phyloP scores from a whole-genome alignment of 306 rosid species.

The Citrullus amarus region DNA sequence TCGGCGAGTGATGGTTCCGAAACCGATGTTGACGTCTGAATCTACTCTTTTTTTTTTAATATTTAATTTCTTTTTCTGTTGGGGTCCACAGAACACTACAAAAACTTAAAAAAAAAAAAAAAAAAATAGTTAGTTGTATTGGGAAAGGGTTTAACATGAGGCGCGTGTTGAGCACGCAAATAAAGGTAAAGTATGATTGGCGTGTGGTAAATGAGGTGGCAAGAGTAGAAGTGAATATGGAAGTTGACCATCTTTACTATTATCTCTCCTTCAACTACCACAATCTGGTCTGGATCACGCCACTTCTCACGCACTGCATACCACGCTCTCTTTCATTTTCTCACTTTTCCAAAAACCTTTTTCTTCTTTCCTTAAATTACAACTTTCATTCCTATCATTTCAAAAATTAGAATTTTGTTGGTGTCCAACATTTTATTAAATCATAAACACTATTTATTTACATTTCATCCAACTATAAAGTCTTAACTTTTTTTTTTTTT shows the following conservation, averaged over 20 bases:
- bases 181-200: background rate
- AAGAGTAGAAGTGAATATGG: background rate
- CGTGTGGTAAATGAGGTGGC: background rate
- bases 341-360: too few species aligned
- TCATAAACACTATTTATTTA: too few species aligned
- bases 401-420: too few species aligned
- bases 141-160: background rate
- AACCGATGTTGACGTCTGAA: slow-evolving; percentile 2
- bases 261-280: background rate
- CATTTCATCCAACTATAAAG: too few species aligned
- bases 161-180: background rate
- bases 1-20: background rate
- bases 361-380: too few species aligned
- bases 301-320: background rate
- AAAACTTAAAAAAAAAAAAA: background rate
- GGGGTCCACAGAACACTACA: background rate
- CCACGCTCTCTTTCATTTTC: background rate
- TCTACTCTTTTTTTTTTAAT: background rate
- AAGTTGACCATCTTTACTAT: background rate
- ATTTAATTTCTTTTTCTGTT: background rate
- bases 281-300: background rate
- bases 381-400: too few species aligned
- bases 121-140: background rate
- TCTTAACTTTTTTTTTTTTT: too few species aligned
- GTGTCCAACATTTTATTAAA: too few species aligned